Conservation (phyloP, 148 eudicot genomes). For the Rhododendron molle region DNA sequence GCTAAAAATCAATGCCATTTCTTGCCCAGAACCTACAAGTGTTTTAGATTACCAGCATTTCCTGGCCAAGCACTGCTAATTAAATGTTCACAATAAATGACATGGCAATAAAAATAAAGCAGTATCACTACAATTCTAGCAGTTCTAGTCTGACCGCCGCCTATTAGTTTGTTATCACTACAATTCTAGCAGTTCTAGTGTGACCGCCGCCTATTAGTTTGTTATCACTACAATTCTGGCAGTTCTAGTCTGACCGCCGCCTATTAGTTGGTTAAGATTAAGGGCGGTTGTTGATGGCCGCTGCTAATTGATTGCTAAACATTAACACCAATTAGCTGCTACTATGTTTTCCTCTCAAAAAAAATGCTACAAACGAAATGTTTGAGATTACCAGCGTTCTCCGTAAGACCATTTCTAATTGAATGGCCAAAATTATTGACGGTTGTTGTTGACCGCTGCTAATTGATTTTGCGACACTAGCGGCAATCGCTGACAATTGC, state of each 20-base stretch:
- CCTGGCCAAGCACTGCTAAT: background rate
- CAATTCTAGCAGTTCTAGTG: background rate
- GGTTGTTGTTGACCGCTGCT: background rate
- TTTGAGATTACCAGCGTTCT: background rate
- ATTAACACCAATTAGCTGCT: too few species aligned
- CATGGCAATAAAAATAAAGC: background rate
- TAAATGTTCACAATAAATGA: background rate
- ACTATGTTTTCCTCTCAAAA: background rate
- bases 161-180: background rate
- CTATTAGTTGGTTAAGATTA: background rate
- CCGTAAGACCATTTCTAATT: background rate
- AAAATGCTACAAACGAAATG: background rate
- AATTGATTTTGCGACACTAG: background rate
- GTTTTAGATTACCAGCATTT: background rate
- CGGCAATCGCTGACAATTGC: background rate
- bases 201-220: too few species aligned
- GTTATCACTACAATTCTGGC: background rate
- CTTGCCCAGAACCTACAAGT: background rate
- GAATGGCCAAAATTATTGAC: background rate
- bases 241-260: too few species aligned
- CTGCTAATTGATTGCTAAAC: background rate
- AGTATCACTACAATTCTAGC: background rate
- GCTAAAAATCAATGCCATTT: background rate
- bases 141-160: too few species aligned
- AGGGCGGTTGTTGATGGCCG: background rate